Percentiles rank a stretch among this genome's conserved stretches.
phyloP scores from a whole-genome alignment of 83 land plant species.

The Picea mariana region DNA sequence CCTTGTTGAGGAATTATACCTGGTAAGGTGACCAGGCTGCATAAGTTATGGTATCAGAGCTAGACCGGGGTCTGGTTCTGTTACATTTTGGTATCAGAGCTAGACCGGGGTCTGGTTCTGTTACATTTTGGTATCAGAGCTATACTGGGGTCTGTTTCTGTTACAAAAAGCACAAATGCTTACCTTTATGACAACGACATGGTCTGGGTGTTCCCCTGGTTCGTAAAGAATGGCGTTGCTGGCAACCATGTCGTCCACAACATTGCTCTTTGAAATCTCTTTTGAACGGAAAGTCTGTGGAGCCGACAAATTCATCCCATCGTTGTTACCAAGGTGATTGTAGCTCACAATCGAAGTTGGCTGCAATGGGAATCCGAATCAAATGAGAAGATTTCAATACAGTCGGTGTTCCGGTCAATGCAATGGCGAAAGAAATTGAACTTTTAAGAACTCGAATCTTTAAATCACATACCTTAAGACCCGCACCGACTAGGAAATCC shows the following conservation, averaged over 20 bases:
- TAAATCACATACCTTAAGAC: slow-evolving; percentile 37
- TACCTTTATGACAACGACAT: slow-evolving; percentile 98
- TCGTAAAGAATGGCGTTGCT: slow-evolving; percentile 93
- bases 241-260: slow-evolving; percentile 98
- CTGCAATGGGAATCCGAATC: slow-evolving; percentile 27
- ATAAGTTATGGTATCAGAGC: too few species aligned
- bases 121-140: too few species aligned
- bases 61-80: too few species aligned
- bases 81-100: too few species aligned
- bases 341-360: slow-evolving; percentile 99
- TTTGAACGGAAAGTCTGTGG: slow-evolving; percentile 98
- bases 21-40: too few species aligned
- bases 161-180: background rate
- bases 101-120: too few species aligned
- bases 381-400: too few species aligned
- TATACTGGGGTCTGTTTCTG: too few species aligned
- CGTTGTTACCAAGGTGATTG: slow-evolving; percentile 98
- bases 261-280: slow-evolving; percentile 97
- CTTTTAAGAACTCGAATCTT: background rate
- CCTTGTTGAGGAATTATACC: too few species aligned
- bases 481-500: slow-evolving; percentile 60
- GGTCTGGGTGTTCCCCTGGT: too few species aligned
- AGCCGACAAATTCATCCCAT: slow-evolving; percentile 97
- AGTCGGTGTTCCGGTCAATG: too few species aligned
- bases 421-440: too few species aligned